These are phyloP conservation scores for Centella asiatica DNA, from an alignment of 129 eudicot species.

Conservation along the genomic window DNA sequence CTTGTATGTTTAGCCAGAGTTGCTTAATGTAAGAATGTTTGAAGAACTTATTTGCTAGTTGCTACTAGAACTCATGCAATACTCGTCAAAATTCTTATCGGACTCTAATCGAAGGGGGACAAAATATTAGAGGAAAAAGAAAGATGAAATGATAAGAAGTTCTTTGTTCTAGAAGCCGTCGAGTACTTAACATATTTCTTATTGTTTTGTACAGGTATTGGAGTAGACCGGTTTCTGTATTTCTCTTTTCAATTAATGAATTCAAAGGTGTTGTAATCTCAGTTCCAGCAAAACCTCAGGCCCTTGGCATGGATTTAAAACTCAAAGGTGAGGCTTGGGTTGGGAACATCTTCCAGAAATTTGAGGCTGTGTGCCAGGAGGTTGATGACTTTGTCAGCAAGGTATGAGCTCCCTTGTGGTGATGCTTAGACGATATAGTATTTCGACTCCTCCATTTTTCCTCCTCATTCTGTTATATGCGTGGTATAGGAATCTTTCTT, in stretches of 20 bases:
- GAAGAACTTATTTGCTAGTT: too few species aligned
- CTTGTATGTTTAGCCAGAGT: too few species aligned
- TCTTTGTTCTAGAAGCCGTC: not conserved
- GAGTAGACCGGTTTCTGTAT: not conserved
- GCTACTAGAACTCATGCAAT: too few species aligned
- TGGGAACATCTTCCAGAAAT: conserved; percentile 36
- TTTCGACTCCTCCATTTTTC: not conserved
- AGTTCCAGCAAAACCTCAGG: not conserved
- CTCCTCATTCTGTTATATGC: not conserved
- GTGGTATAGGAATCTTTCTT: not conserved
- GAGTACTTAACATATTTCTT: not conserved
- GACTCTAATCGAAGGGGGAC: too few species aligned
- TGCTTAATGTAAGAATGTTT: too few species aligned
- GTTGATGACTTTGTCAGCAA: conserved; percentile 45
- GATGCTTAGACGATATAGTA: not conserved
- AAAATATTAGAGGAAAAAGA: too few species aligned
- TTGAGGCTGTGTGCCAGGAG: conserved; percentile 42
- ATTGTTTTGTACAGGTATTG: not conserved
- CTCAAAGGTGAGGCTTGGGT: conserved; percentile 28
- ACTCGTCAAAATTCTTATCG: too few species aligned
- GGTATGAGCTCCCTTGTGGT: conserved; percentile 21
- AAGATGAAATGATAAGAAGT: too few species aligned
- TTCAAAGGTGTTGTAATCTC: not conserved
- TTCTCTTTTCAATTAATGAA: not conserved
- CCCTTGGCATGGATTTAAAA: not conserved